Percentiles rank a stretch among this genome's conserved stretches.
Conservation (phyloP, 495 filamentous ascomycete genomes). For the Paragyromitra xinjiangensis region DNA sequence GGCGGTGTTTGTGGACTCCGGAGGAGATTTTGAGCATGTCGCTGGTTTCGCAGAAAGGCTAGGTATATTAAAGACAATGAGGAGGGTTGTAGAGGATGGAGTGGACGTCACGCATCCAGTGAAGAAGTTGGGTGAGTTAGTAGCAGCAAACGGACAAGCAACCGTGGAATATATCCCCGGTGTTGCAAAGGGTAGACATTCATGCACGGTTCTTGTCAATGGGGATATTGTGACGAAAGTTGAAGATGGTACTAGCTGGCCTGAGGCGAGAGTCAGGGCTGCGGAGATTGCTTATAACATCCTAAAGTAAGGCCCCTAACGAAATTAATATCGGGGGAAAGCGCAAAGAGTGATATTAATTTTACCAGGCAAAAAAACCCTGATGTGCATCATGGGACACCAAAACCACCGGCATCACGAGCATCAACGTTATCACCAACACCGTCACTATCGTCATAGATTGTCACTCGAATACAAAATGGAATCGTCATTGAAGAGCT, state of each 20-base stretch:
- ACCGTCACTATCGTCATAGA: background rate
- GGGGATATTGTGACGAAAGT: constrained; percentile 62
- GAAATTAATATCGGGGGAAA: background rate
- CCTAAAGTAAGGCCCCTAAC: constrained; percentile 10
- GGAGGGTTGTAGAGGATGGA: constrained; percentile 66
- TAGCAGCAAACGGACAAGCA: constrained; percentile 59
- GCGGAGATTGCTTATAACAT: constrained; percentile 63
- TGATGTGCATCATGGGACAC: background rate
- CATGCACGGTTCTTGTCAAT: constrained; percentile 65
- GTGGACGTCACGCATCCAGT: constrained; percentile 79
- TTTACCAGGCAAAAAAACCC: constrained; percentile 1
- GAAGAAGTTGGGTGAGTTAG: constrained; percentile 70
- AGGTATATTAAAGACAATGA: constrained; percentile 72
- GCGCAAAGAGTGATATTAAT: background rate
- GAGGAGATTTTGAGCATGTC: constrained; percentile 68
- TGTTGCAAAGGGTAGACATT: constrained; percentile 57
- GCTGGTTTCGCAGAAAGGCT: constrained; percentile 67
- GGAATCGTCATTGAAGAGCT: background rate
- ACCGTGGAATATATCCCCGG: constrained; percentile 64
- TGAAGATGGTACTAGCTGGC: constrained; percentile 62
- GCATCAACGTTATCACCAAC: background rate
- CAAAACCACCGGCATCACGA: background rate
- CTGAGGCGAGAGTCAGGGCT: constrained; percentile 68
- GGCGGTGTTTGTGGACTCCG: constrained; percentile 83
- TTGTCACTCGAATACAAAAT: background rate